Base-by-base conservation (phyloP, 495 filamentous ascomycete genomes). In the Halenospora varia region DNA sequence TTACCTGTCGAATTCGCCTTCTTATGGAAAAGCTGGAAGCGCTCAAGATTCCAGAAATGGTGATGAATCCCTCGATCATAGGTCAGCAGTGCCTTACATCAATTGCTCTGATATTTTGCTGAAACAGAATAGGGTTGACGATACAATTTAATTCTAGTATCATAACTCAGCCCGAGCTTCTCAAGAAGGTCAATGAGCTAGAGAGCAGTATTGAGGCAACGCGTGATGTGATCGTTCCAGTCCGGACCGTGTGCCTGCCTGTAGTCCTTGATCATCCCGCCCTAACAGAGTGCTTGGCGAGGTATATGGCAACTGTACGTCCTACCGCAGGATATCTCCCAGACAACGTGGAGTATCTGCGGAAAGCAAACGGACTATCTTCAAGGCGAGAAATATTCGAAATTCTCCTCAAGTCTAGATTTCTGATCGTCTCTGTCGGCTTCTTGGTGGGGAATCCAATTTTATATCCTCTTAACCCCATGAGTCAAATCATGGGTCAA, bases 271-370 rank as follows among this genome's bases (percentile, higher is more conserved):
- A 80, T 51, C 73, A 71, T 62, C 68, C 74, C 49, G 73, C 70
- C 20, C 75, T 82, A 48, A 65, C 71, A 0, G 76, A 76, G 26
- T 76, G 77, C 0, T 74, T 78, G 2, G 56, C 74, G 22, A 75
- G 82, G 4, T 86, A 86, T 64, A 82, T 78, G 65, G 75, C 79
- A 41, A 82, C 77, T 1, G 81, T 82, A 51, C 74, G 82, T 1
- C 76, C 80, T 4, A 77, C 81, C 40, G 82, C 81, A 3, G 70
- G 73, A n/a, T 86, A 81, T 48, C 67, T 84, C 2, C 81, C 82
- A 0, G 79, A 82, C 59, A 82, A 82, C 51, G 68, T 83, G 53
- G 71, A 72, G 15, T 86, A 82, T 47, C 75, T 84, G 10, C 78
- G 79, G 3, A 72, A 75, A 41, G 82, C 79, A 67, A 86, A 86